Evolutionary conservation across 345 rosid species (phyloP), one percentile per base, ranked within the genome.

Genomic region (Euphorbia peplus): DNA sequence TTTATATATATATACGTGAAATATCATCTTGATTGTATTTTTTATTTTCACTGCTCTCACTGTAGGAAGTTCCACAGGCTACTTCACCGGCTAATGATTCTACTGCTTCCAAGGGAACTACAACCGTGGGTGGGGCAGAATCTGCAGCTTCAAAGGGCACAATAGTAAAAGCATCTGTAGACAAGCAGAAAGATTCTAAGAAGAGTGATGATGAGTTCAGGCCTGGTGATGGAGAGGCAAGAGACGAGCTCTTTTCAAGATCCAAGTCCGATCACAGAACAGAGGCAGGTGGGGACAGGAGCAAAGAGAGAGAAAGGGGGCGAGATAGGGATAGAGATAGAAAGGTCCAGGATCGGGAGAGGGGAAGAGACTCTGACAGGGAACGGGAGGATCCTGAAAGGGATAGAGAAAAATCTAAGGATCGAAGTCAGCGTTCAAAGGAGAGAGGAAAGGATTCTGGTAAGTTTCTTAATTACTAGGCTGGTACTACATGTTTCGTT

Each of bases 371-470:
- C 70, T 86, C 89, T 12, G 93, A 90, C 56, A 75, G 89, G 80
- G 97, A 93, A 70, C 80, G 84, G 35, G 87, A 83, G 25, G 93
- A 88, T 60, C 56, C 75, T 3, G 81, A 85, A 62, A 84, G 88
- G 73, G 92, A 85, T 46, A 83, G 93, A 74, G 91, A 86, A 64
- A 88, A 73, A 82, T 67, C 62, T 21, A 90, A 82, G 83, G 98
- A 85, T 71, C 82, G 84, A 55, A 75, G 84, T 63, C 88, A 83
- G 68, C 91, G 85, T 53, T 81, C 90, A 10, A 89, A 84, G 77
- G 97, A 91, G 30, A 82, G 89, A 77, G 64, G 74, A 26, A 93
- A 86, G 78, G 95, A 93, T 67, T 77, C 93, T 74, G 85, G 90
- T 90, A 30, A 28, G 71, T 44, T 37, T n/a, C 30, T 35, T 53